Evolutionary conservation across 768 basidiomycete genomes (phyloP).

Genomic region (Fomitopsis pulvina): DNA sequence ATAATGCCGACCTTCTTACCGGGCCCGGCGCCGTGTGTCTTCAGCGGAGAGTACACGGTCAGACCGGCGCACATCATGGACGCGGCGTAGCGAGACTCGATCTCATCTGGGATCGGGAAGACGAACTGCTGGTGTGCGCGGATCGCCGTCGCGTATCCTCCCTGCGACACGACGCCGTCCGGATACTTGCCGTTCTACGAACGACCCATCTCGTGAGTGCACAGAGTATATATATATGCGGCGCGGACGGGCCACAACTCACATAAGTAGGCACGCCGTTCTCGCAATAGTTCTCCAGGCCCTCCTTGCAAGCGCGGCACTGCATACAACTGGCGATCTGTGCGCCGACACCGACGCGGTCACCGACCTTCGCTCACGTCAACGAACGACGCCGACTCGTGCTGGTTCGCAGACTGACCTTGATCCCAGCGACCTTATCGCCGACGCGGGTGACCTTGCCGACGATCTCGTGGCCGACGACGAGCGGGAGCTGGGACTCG

Average conservation of each 20-base stretch:
- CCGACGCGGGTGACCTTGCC: slow-evolving; percentile 49
- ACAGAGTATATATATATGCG: background rate
- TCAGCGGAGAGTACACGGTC: slow-evolving; percentile 58
- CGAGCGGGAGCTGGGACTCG: slow-evolving; percentile 20
- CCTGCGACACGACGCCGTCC: slow-evolving; percentile 30
- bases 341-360: slow-evolving; percentile 46
- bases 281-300: slow-evolving; percentile 53
- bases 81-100: slow-evolving; percentile 47
- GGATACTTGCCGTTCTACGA: slow-evolving; percentile 30
- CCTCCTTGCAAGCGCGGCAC: slow-evolving; percentile 41
- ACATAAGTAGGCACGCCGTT: slow-evolving; percentile 35
- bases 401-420: slow-evolving; percentile 21
- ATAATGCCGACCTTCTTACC: slow-evolving; percentile 62
- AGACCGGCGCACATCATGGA: slow-evolving; percentile 62
- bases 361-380: slow-evolving; percentile 43
- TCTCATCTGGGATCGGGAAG: slow-evolving; percentile 48
- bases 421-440: slow-evolving; percentile 42
- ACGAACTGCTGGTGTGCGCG: slow-evolving; percentile 48
- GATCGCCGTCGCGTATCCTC: slow-evolving; percentile 44
- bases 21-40: slow-evolving; percentile 45
- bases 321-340: slow-evolving; percentile 47
- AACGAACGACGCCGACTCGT: slow-evolving; percentile 46
- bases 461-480: slow-evolving; percentile 45
- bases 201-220: background rate
- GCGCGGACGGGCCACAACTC: background rate